Evolutionary conservation across 2,329 filamentous ascomycete genomes (phyloP).

Genomic region (Fusarium gaditjirri): DNA sequence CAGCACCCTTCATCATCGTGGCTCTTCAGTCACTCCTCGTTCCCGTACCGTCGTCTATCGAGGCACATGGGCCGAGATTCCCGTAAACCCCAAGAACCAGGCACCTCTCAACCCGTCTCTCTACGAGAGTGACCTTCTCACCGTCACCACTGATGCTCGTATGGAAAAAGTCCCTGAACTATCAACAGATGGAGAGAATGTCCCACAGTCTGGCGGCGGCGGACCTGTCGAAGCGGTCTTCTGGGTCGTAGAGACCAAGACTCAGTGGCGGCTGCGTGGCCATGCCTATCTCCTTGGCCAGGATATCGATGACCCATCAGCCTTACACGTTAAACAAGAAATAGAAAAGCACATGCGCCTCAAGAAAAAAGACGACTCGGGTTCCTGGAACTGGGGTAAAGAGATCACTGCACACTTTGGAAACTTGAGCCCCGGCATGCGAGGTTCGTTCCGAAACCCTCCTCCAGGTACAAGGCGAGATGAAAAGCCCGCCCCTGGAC

Average conservation of each 20-base stretch:
- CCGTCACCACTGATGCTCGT: conserved; percentile 87
- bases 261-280: conserved; percentile 88
- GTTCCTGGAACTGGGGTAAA: conserved; percentile 78
- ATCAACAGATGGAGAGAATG: conserved; percentile 55
- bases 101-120: conserved; percentile 74
- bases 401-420: conserved; percentile 92
- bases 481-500: conserved; percentile 56
- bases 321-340: conserved; percentile 65
- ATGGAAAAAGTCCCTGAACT: conserved; percentile 87
- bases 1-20: conserved; percentile 58
- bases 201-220: conserved; percentile 65
- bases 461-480: conserved; percentile 71
- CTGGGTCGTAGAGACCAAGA: conserved; percentile 76
- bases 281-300: conserved; percentile 78
- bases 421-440: conserved; percentile 83
- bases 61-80: conserved; percentile 82
- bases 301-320: conserved; percentile 65
- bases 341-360: conserved; percentile 71
- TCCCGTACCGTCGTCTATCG: conserved; percentile 86
- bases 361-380: conserved; percentile 46
- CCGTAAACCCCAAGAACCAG: conserved; percentile 76
- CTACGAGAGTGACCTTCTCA: conserved; percentile 81
- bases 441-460: conserved; percentile 80
- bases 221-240: conserved; percentile 84
- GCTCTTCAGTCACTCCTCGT: conserved; percentile 60